Base-by-base conservation (phyloP, 1,284 basidiomycete species). In the Chiua sp. region DNA sequence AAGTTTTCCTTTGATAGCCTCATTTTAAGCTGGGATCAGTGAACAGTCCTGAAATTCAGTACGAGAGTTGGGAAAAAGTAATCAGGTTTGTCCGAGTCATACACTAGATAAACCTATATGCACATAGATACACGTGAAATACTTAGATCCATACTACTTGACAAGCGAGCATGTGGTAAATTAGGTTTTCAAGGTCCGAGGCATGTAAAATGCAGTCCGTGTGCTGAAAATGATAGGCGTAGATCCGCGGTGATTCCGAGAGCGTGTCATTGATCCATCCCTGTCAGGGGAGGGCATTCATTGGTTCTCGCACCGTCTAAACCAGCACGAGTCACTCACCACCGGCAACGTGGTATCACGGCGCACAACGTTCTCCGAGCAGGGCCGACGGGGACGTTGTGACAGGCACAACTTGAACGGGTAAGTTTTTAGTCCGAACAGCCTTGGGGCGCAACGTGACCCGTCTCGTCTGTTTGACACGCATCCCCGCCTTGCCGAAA, bases 401-500 rank as follows among this genome's bases (percentile, higher is more conserved):
- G 42, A 22, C 20, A 44, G 42, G 42, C 42, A 44, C 42, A n/a
- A 42, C n/a, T n/a, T n/a, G n/a, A n/a, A n/a, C n/a, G n/a, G n/a
- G n/a, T n/a, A n/a, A n/a, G 7, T 2, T 16, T 20, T n/a, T 52
- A 7, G 37, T 20, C 37, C 10, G 37, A 20, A 39, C 37, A 39
- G 37, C 37, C 54, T 58, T 68, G 37, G 79, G 81, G 39, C 84
- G 78, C 54, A 88, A 74, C 26, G 77, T 75, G 47, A 88, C 77
- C 15, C 80, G 63, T 32, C 82, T 78, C 15, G 74, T 76, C 39
- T 73, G 69, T 69, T 86, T 87, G 55, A 86, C 76, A 49, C 78
- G 73, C 49, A 62, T 75, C n/a, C 84, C 87, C 2, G 60, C 65
- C 65, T 79, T 83, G 26, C 82, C 82, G 66, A 88, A 88, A 70